Evolutionary conservation across 2,329 filamentous ascomycete genomes (phyloP).

Genomic region (Diplocarpon mali): DNA sequence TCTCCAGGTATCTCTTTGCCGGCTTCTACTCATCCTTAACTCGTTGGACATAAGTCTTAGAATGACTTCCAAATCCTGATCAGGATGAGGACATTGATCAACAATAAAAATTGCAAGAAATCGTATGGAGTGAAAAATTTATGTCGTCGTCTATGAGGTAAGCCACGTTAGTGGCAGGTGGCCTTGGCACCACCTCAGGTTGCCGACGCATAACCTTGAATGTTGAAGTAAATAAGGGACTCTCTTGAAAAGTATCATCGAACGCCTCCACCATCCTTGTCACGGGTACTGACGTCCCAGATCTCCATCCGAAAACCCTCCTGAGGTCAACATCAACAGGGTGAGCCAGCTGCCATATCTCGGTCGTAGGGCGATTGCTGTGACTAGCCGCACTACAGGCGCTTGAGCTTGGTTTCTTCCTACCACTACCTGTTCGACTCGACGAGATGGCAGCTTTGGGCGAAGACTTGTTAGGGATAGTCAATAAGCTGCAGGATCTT

Average conservation of each 20-base stretch:
- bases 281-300: neutral
- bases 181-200: too few relatives aligned
- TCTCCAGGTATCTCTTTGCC: too few relatives aligned
- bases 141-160: neutral
- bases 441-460: conserved; percentile 77
- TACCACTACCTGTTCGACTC: conserved; percentile 5
- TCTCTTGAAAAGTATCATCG: neutral
- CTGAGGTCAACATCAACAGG: neutral
- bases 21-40: too few relatives aligned
- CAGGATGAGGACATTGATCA: too few relatives aligned
- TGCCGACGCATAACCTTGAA: conserved; percentile 3
- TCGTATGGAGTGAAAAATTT: too few relatives aligned
- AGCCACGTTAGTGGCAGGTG: neutral
- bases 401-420: conserved; percentile 3
- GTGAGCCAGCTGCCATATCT: too few relatives aligned
- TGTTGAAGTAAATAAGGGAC: conserved; percentile 1
- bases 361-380: too few relatives aligned
- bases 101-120: too few relatives aligned
- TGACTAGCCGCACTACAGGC: neutral
- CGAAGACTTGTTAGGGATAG: conserved; percentile 86
- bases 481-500: conserved; percentile 97
- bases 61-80: too few relatives aligned
- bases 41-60: too few relatives aligned
- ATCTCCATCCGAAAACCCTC: neutral
- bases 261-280: neutral